Evolutionary conservation across 352 stramenopile genomes (phyloP), one percentile per base, ranked within the genome.

Genomic region (Phytophthora constricta): DNA sequence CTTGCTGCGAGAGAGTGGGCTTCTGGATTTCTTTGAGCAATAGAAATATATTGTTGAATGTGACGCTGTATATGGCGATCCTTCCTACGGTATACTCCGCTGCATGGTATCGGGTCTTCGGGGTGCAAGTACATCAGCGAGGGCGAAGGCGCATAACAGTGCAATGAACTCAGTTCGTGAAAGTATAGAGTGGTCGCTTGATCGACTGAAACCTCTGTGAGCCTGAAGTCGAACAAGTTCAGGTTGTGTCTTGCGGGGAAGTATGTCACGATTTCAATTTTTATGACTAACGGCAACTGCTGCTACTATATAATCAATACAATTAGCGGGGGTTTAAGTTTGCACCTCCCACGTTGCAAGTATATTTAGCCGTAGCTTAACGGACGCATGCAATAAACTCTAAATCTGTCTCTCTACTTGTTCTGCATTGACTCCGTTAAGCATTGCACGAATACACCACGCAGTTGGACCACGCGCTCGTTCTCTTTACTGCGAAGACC

Each of bases 41-140:
- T 7, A 62, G 2, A 0, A 41, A n/a, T 23, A 55, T 22, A 34
- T 62, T 25, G 62, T 68, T 46, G 28, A 56, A 37, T 50, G 34
- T 16, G 42, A 51, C 34, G 19, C 52, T 20, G 13, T 68, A 5
- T 62, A 58, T 19, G 23, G 45, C 1, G 61, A 68, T 26, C 61
- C 61, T 3, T 51, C 61, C 1, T 68, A 68, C 19, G 52, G 42
- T 23, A 46, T 62, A 17, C 47, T 52, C 5, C 2, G 13, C 5
- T 46, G 52, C 33, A 10, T 65, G 0, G 58, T 59, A 8, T 59
- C 39, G 2, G 49, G 58, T 0, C 41, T 56, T n/a, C n/a, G n/a
- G n/a, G n/a, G n/a, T n/a, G n/a, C n/a, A n/a, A n/a, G n/a, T n/a
- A n/a, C n/a, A n/a, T 47, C 56, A 4, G 16, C 14, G 14, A 34